Percentiles rank a stretch among this genome's conserved stretches.
Conservation (phyloP, 2,329 filamentous ascomycete genomes). For the Talaromyces sp. region DNA sequence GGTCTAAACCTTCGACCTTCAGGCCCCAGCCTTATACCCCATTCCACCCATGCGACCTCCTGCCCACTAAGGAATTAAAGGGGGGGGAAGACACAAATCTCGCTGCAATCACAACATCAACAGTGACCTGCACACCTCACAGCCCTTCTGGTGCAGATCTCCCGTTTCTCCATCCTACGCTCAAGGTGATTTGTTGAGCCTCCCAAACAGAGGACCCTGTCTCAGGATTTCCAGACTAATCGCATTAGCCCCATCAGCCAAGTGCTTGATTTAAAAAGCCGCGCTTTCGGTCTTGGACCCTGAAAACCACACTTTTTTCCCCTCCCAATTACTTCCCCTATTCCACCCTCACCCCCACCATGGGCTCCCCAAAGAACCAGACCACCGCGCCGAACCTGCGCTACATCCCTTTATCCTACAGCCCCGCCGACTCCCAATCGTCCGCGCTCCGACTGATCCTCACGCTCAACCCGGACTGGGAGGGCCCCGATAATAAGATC, state of each 20-base stretch:
- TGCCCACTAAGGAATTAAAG: conserved; percentile 7
- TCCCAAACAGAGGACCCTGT: conserved; percentile 3
- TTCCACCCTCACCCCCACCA: conserved; percentile 17
- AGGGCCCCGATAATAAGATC: conserved; percentile 69
- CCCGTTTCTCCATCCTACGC: conserved; percentile 4
- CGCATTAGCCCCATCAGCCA: conserved; percentile 6
- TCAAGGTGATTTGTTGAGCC: conserved; percentile 9
- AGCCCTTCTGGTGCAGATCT: conserved; percentile 8
- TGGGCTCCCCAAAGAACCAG: conserved; percentile 29
- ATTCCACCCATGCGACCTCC: conserved; percentile 16
- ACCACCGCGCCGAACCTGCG: conserved; percentile 31
- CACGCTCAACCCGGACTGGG: conserved; percentile 82
- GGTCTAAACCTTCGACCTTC: background rate
- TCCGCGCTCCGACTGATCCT: conserved; percentile 80
- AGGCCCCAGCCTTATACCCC: background rate
- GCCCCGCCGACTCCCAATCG: conserved; percentile 72
- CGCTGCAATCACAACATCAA: no score
- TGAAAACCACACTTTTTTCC: conserved; percentile 3
- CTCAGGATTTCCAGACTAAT: conserved; percentile 9
- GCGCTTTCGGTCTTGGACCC: background rate
- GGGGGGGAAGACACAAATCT: no score
- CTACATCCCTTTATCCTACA: conserved; percentile 76
- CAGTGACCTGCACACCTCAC: no score
- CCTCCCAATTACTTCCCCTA: conserved; percentile 1
- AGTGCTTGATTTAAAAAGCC: conserved; percentile 8